Evolutionary conservation across 768 basidiomycete species (phyloP), one percentile per base, ranked within the genome.

Genomic region (Mycena vitilis): DNA sequence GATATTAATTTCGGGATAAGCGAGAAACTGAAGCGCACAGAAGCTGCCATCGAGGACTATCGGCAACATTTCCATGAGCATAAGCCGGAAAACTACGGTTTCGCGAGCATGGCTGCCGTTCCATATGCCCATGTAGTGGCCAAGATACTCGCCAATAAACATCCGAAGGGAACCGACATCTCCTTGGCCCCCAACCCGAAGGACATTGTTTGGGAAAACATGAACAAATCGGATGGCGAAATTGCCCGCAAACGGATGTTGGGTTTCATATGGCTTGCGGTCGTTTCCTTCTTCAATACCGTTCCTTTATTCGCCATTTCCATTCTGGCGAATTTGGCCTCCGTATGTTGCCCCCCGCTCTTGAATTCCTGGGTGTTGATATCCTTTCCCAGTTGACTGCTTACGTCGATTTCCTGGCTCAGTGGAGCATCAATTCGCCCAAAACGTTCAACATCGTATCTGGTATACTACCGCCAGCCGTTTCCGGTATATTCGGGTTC

Each of bases 261-360:
- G 30, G 97, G 98, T n/a, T 93, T 94, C 79, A 66, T 92, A 44
- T 86, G 92, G 79, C 86, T 99, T 60, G 82, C 85, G 23, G 74
- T 89, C 37, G 89, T 98, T 55, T 96, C 95, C 79, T 96, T 95
- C 83, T 88, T 99, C 83, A 96, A 99, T 83, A 98, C 96, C 42
- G 83, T 97, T 12, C 98, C 98, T 22, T 82, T 99, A 20, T 88
- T 96, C 75, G 82, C 94, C 70, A 95, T 99, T 70, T 96, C 97
- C 15, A 82, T 95, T 70, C 83, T 98, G 58, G 95, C 98, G 73
- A 99, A 99, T 81, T 84, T 99, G 82, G 86, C 91, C 57, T 86
- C 91, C 45, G 92, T 95, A 73, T 72, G 25, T 34, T n/a, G 16
- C 20, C 36, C 25, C 37, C 40, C 25, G 30, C 12, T 38, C 40